A percentile compares a stretch with the other conserved stretches of the same genome.
These are phyloP conservation scores for Cynanchum wilfordii DNA, from an alignment of 257 asterid species.

Conservation along the genomic window DNA sequence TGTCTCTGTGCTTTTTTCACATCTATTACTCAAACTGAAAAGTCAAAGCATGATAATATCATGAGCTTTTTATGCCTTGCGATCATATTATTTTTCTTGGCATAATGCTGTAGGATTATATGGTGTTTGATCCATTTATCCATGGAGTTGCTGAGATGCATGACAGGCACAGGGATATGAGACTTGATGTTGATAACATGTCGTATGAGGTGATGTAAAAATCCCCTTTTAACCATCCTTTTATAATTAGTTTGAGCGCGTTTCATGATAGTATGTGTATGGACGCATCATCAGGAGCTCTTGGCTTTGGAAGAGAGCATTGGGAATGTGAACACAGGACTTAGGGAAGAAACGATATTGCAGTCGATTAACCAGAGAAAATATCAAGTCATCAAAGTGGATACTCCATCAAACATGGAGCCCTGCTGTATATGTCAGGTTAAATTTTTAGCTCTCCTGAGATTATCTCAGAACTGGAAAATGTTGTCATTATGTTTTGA, in stretches of 20 bases:
- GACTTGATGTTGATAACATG: slow-evolving; percentile 94
- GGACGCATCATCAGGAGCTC: slow-evolving; percentile 54
- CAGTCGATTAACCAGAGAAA: slow-evolving; percentile 46
- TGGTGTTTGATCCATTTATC: slow-evolving; percentile 58
- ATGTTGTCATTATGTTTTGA: not conserved
- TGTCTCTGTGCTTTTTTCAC: not conserved
- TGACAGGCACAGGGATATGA: slow-evolving; percentile 82
- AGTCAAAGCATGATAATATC: not conserved
- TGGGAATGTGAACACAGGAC: slow-evolving; percentile 81
- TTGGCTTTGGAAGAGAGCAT: slow-evolving; percentile 88
- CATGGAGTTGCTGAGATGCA: slow-evolving; percentile 54
- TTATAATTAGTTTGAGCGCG: not conserved
- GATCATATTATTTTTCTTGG: not conserved
- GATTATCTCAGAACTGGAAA: not conserved
- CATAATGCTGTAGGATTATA: slow-evolving; percentile 45
- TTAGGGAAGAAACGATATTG: slow-evolving; percentile 51
- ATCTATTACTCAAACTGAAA: not conserved
- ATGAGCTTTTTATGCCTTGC: not conserved
- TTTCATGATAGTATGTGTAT: not conserved
- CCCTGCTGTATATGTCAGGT: slow-evolving; percentile 95
- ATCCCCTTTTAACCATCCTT: not conserved
- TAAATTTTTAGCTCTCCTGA: slow-evolving; percentile 7
- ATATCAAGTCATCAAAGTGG: slow-evolving; percentile 17
- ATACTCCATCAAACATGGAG: slow-evolving; percentile 37
- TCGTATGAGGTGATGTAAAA: slow-evolving; percentile 66